These are phyloP conservation scores for Elaeagnus macrophylla DNA, from an alignment of 306 rosid genomes.

Conservation along the genomic window DNA sequence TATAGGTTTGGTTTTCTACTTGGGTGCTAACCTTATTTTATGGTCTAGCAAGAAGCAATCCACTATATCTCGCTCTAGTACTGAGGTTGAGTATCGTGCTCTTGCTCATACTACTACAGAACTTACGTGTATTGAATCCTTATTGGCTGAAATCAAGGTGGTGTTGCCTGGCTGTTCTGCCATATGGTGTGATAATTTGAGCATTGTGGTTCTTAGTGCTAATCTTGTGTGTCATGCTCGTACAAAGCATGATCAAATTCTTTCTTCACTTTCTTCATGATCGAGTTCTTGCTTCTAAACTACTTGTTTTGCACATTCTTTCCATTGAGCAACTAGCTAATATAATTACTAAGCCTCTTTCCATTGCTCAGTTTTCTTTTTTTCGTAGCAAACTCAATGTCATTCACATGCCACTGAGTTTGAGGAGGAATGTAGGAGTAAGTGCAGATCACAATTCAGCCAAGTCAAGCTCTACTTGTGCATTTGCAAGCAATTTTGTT, in stretches of 20 bases:
- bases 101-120: not conserved
- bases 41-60: not conserved
- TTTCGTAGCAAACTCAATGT: not conserved
- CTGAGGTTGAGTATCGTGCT: not conserved
- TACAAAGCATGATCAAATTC: not conserved
- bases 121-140: not conserved
- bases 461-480: too few species aligned
- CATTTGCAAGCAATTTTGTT: too few species aligned
- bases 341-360: not conserved
- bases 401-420: not conserved
- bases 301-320: not conserved
- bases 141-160: not conserved
- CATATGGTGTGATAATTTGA: not conserved
- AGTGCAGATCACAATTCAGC: too few species aligned
- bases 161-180: not conserved
- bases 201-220: not conserved
- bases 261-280: not conserved
- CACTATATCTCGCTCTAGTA: not conserved
- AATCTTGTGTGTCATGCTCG: not conserved
- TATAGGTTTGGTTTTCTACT: not conserved
- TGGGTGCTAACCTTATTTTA: not conserved
- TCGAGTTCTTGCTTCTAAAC: not conserved
- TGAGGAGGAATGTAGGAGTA: not conserved
- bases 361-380: not conserved
- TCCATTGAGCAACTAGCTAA: not conserved